Evolutionary conservation across 2,329 filamentous ascomycete genomes (phyloP).

Genomic region (Exophiala bonariae): DNA sequence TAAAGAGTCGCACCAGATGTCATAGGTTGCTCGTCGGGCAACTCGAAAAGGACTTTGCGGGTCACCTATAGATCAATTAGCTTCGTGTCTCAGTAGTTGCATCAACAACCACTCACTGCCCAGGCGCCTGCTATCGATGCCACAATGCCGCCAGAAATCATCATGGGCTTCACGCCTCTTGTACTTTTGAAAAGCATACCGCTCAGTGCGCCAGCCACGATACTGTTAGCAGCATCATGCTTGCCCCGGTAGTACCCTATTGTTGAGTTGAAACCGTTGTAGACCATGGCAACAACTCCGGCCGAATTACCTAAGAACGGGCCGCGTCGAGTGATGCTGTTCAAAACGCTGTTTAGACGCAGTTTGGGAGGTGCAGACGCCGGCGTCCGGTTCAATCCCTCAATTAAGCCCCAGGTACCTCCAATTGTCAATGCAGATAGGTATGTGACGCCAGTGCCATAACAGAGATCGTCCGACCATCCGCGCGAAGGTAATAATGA

Average conservation of each 20-base stretch:
- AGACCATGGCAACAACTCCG: slow-evolving; percentile 91
- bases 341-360: slow-evolving; percentile 89
- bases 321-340: slow-evolving; percentile 87
- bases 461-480: slow-evolving; percentile 97
- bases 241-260: slow-evolving; percentile 78
- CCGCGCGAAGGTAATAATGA: slow-evolving; percentile 91
- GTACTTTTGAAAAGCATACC: slow-evolving; percentile 98
- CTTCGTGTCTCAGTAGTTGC: slow-evolving; percentile 16
- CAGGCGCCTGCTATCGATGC: slow-evolving; percentile 81
- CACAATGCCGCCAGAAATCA: slow-evolving; percentile 89
- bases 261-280: slow-evolving; percentile 88
- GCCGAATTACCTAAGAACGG: slow-evolving; percentile 96
- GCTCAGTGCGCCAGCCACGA: slow-evolving; percentile 80
- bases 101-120: slow-evolving; percentile 68
- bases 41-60: slow-evolving; percentile 52
- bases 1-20: neutral
- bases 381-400: slow-evolving; percentile 75
- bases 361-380: slow-evolving; percentile 81
- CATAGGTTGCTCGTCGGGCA: slow-evolving; percentile 8
- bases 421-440: slow-evolving; percentile 81
- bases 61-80: slow-evolving; percentile 42
- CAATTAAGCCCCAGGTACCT: slow-evolving; percentile 87
- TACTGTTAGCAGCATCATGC: slow-evolving; percentile 87
- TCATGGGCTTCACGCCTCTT: slow-evolving; percentile 83
- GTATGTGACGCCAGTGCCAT: slow-evolving; percentile 94